A percentile compares a stretch with the other conserved stretches of the same genome.
Conservation (phyloP, 306 rosid species). For the Alnus rubra region DNA sequence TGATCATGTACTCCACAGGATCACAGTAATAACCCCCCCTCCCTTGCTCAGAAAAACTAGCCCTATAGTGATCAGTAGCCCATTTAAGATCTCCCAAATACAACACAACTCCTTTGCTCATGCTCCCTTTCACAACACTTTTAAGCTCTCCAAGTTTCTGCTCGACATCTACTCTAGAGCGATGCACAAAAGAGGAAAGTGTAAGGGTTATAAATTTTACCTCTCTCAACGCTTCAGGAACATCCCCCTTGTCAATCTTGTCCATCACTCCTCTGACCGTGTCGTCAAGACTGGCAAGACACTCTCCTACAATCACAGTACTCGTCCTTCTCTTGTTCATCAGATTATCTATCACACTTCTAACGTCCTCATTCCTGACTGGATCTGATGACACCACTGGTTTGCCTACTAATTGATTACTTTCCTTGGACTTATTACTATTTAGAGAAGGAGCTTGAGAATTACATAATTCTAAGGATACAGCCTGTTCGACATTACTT, state of each 20-base stretch:
- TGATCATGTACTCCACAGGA: slow-evolving; percentile 73
- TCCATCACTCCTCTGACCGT: slow-evolving; percentile 68
- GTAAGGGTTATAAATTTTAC: slow-evolving; percentile 55
- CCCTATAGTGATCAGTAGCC: slow-evolving; percentile 49
- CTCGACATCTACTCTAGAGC: slow-evolving; percentile 69
- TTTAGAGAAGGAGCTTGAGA: slow-evolving; percentile 47
- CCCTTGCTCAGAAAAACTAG: slow-evolving; percentile 28
- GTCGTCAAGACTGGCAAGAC: slow-evolving; percentile 52
- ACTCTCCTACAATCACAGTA: slow-evolving; percentile 87
- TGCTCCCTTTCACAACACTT: slow-evolving; percentile 31
- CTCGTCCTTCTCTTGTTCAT: slow-evolving; percentile 50
- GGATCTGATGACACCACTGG: slow-evolving; percentile 36
- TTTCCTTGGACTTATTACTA: slow-evolving; percentile 57
- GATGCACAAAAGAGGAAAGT: slow-evolving; percentile 47
- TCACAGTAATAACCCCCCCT: slow-evolving; percentile 53
- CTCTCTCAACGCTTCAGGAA: slow-evolving; percentile 57
- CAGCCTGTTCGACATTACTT: slow-evolving; percentile 82
- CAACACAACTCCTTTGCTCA: slow-evolving; percentile 66
- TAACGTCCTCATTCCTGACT: slow-evolving; percentile 58
- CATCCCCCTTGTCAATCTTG: slow-evolving; percentile 67
- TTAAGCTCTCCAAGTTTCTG: slow-evolving; percentile 66
- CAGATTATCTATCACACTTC: slow-evolving; percentile 55
- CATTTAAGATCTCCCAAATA: slow-evolving; percentile 88
- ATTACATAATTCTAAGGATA: slow-evolving; percentile 63
- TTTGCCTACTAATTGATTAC: slow-evolving; percentile 25